phyloP scores from a whole-genome alignment of 768 basidiomycete genomes.

The Suillus decipiens region DNA sequence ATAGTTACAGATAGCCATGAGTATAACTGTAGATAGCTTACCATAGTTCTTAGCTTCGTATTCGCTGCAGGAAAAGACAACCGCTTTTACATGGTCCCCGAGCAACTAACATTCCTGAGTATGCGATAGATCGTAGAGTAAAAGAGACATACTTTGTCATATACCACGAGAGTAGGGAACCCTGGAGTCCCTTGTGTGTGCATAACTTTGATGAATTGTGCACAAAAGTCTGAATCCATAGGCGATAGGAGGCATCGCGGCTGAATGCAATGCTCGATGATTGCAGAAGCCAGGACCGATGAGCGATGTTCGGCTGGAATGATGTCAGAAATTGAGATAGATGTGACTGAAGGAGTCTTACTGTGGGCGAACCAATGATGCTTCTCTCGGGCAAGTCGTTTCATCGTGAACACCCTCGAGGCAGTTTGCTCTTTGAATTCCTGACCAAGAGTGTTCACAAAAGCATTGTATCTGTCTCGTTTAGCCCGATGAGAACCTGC shows the following conservation, averaged over 20 bases:
- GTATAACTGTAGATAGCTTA: constrained; percentile 32
- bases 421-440: constrained; percentile 79
- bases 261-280: constrained; percentile 91
- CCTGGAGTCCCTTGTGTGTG: constrained; percentile 88
- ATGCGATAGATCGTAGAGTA: not conserved
- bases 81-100: constrained; percentile 77
- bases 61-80: constrained; percentile 93
- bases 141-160: constrained; percentile 64
- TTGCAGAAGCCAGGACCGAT: constrained; percentile 52
- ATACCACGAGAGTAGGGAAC: constrained; percentile 84
- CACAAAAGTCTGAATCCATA: constrained; percentile 94
- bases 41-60: constrained; percentile 96
- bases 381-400: constrained; percentile 77
- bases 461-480: constrained; percentile 67
- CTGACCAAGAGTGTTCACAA: constrained; percentile 56
- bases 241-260: constrained; percentile 93
- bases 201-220: constrained; percentile 85
- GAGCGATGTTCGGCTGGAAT: constrained; percentile 38
- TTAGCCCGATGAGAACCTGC: constrained; percentile 59
- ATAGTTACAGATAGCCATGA: constrained; percentile 8
- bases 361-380: constrained; percentile 80
- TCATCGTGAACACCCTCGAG: constrained; percentile 72
- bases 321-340: not conserved
- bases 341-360: constrained; percentile 21
- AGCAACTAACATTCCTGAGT: constrained; percentile 59